A percentile compares a stretch with the other conserved stretches of the same genome.
phyloP scores from a whole-genome alignment of 1,139 yeast species.

The Blastobotrys illinoisensis region DNA sequence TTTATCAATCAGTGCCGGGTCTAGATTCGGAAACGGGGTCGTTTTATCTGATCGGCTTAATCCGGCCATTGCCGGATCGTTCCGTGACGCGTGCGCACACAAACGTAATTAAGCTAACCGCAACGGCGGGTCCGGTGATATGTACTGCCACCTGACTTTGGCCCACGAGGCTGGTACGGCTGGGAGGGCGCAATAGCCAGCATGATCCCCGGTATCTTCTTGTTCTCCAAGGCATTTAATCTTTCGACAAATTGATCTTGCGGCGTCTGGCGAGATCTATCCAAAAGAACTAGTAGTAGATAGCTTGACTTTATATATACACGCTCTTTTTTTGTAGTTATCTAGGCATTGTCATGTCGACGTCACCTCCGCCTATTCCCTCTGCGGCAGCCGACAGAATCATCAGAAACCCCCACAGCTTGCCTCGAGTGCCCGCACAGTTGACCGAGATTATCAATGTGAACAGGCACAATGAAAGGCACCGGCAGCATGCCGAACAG shows the following conservation, averaged over 20 bases:
- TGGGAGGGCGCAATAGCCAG: not conserved
- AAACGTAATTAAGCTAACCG: not conserved
- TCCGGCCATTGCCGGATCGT: too few species aligned
- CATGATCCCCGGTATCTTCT: not conserved
- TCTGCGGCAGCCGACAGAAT: slow-evolving; percentile 26
- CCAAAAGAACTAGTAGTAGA: not conserved
- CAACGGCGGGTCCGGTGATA: not conserved
- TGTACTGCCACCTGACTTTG: not conserved
- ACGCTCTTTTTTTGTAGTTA: not conserved
- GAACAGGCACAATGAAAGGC: slow-evolving; percentile 22
- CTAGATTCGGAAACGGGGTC: not conserved
- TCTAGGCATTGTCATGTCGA: not conserved
- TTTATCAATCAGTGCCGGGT: not conserved
- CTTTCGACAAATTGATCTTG: not conserved
- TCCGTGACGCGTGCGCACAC: not conserved
- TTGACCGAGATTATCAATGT: slow-evolving; percentile 20
- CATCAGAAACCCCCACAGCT: slow-evolving; percentile 26
- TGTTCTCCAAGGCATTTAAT: not conserved
- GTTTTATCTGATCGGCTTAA: not conserved
- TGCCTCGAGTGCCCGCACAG: slow-evolving; percentile 24
- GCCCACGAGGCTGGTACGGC: not conserved
- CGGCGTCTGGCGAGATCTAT: not conserved
- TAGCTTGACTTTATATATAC: not conserved
- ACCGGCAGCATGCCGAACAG: slow-evolving; percentile 20
- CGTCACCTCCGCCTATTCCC: slow-evolving; percentile 20